Base-by-base conservation (phyloP, 352 stramenopile genomes). In the Elongisporangium undulatum region DNA sequence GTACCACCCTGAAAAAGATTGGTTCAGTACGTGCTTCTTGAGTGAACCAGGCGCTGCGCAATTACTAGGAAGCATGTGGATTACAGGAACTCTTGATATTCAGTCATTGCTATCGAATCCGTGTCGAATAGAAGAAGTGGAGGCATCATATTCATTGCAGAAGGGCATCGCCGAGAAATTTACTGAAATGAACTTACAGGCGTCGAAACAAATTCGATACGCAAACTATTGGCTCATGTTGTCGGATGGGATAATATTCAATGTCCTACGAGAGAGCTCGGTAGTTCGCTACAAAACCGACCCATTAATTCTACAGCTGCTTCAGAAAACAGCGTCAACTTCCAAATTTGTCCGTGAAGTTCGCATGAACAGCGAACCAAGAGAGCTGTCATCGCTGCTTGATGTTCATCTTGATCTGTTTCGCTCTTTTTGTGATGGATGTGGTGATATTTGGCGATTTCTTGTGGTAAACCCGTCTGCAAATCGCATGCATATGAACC, bases 151-250 rank as follows among this genome's bases (percentile, higher is more conserved):
- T 45, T 45, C 34, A 45, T 45, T 45, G 12, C 34, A 17, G 17
- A 45, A 45, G 4, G 13, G 4, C 13, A 17, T 45, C 10, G 34
- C 13, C 34, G 34, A 45, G 13, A 45, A 45, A 45, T 16, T 45
- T 17, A 45, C 12, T 4, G 34, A 45, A 16, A 45, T 45, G 16
- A 3, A 45, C 34, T 45, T 4, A 4, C 10, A 45, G 3, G 45
- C 29, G 29, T 51, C 38, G 4, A 41, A 21, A 4, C 49, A 62
- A 58, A 58, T 71, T 34, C 61, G 64, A 34, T 77, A 90, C 58
- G 80, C 79, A 17, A 79, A 81, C 53, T 92, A 82, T 50, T 94
- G 85, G 85, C 26, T 87, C 5, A 70, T 79, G 59, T 58, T 94
- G 13, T 89, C 82, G 0, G 85, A 94, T 69, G 75, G 66, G 12